phyloP scores from a whole-genome alignment of 176 grass and related monocot species.

The Aegilops speltoides region DNA sequence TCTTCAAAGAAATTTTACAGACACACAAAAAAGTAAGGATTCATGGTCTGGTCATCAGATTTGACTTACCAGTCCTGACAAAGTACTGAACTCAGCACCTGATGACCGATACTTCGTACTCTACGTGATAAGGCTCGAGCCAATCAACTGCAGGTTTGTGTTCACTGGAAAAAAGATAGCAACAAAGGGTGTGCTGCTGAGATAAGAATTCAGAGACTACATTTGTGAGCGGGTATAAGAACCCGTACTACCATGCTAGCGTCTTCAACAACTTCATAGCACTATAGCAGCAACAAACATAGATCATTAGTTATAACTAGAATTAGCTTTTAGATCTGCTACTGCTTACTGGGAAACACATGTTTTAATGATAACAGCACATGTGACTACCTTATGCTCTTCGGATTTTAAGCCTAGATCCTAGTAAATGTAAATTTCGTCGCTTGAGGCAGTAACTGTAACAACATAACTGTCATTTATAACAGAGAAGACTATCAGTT shows the following conservation, averaged over 20 bases:
- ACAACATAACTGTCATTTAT: neutral
- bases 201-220: neutral
- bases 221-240: slow-evolving; percentile 11
- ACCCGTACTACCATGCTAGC: neutral
- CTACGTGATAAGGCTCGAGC: neutral
- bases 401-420: slow-evolving; percentile 3
- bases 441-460: slow-evolving; percentile 15
- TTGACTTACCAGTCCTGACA: neutral
- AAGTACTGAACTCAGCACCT: slow-evolving; percentile 5
- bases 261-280: slow-evolving; percentile 12
- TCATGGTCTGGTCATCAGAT: neutral
- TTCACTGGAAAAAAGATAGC: slow-evolving; percentile 20
- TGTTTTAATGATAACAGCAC: neutral
- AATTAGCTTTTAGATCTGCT: slow-evolving; percentile 1
- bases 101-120: neutral
- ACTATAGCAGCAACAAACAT: neutral
- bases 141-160: slow-evolving; percentile 5
- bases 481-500: neutral
- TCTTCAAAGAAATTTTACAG: neutral
- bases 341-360: slow-evolving; percentile 18
- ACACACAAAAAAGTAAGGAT: neutral
- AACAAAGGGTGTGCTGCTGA: neutral
- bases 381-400: slow-evolving; percentile 13
- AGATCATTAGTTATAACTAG: neutral
- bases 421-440: neutral